phyloP scores from a whole-genome alignment of 805 yeast species.

The Ogataea pini region DNA sequence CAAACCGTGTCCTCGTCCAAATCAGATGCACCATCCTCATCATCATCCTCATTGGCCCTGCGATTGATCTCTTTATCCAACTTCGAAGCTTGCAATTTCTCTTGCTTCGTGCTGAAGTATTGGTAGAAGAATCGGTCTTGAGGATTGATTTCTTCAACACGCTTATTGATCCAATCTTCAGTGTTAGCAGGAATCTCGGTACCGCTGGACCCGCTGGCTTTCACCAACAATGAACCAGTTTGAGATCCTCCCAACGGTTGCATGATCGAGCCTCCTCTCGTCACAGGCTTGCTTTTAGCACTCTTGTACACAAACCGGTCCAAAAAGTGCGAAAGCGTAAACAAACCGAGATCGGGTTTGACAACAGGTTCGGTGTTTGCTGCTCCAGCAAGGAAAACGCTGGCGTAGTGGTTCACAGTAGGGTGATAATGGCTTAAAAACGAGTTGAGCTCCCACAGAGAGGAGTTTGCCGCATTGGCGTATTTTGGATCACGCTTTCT shows the following conservation, averaged over 20 bases:
- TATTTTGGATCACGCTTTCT: conserved; percentile 89
- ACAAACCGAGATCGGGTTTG: conserved; percentile 90
- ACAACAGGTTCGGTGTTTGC: conserved; percentile 16
- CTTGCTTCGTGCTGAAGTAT: conserved; percentile 70
- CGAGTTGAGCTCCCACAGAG: conserved; percentile 83
- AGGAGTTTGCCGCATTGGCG: conserved; percentile 80
- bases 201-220: conserved; percentile 46
- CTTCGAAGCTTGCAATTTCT: conserved; percentile 36
- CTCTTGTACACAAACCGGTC: conserved; percentile 95
- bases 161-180: conserved; percentile 76
- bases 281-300: conserved; percentile 71
- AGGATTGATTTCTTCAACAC: conserved; percentile 67
- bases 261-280: conserved; percentile 94
- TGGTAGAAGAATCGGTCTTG: conserved; percentile 88
- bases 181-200: conserved; percentile 75
- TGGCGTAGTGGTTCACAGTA: conserved; percentile 80
- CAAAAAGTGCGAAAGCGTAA: conserved; percentile 84
- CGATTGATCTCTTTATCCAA: conserved; percentile 46
- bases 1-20: conserved; percentile 57
- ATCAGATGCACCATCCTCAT: conserved; percentile 40
- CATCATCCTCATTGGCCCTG: conserved; percentile 46
- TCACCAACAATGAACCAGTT: conserved; percentile 67
- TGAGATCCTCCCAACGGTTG: conserved; percentile 92
- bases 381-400: conserved; percentile 55
- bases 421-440: conserved; percentile 89